Evolutionary conservation across 148 eudicot species (phyloP).

Genomic region (Nepenthes gracilis): DNA sequence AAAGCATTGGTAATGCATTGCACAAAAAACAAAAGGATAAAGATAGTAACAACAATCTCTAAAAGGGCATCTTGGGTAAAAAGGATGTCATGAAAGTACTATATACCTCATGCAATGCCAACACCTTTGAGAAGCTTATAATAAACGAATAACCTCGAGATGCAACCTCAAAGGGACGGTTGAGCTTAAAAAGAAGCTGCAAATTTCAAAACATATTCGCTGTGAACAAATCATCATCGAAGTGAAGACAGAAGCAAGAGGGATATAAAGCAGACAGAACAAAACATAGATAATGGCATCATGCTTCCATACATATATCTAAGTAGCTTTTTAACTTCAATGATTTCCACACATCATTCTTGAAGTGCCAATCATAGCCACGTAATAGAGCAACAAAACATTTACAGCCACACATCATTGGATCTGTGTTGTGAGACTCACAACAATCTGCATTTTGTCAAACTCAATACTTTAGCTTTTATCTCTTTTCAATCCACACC

Average conservation of each 20-base stretch:
- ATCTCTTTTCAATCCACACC: too few species aligned
- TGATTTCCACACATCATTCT: too few species aligned
- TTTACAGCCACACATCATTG: too few species aligned
- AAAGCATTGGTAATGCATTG: neutral
- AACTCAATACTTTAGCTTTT: too few species aligned
- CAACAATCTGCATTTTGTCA: too few species aligned
- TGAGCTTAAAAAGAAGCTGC: slow-evolving; percentile 81
- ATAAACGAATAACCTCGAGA: slow-evolving; percentile 83
- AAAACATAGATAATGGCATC: neutral
- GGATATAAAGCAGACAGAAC: neutral
- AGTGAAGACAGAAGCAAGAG: neutral
- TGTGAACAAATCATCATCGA: slow-evolving; percentile 8
- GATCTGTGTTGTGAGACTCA: too few species aligned
- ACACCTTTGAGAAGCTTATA: slow-evolving; percentile 73
- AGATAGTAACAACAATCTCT: neutral
- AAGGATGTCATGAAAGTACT: neutral
- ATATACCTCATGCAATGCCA: slow-evolving; percentile 70
- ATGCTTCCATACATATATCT: neutral
- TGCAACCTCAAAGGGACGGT: slow-evolving; percentile 93
- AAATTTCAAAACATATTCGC: slow-evolving; percentile 14
- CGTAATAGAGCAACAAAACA: too few species aligned
- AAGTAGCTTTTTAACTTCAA: too few species aligned
- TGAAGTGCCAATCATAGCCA: too few species aligned
- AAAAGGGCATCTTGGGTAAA: neutral
- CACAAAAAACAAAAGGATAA: neutral